Evolutionary conservation across 805 yeast species (phyloP).

Genomic region (Ogataea polymorpha): DNA sequence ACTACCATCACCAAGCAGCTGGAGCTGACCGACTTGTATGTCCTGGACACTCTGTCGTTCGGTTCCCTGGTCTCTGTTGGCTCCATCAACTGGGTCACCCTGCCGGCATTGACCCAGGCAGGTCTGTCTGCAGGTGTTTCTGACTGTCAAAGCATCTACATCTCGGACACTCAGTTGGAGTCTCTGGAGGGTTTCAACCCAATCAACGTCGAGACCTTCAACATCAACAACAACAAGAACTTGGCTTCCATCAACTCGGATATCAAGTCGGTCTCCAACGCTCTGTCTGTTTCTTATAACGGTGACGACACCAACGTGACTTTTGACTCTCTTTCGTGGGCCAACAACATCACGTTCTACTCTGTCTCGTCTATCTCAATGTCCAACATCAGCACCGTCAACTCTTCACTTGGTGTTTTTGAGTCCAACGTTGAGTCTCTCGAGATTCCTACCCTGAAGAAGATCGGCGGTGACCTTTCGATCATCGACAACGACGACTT

Average conservation of each 20-base stretch:
- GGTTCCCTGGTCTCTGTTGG: constrained; percentile 83
- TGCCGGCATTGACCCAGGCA: constrained; percentile 75
- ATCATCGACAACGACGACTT: constrained; percentile 72
- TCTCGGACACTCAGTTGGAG: constrained; percentile 72
- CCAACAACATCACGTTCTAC: constrained; percentile 84
- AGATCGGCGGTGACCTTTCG: constrained; percentile 79
- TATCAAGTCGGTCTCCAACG: constrained; percentile 68
- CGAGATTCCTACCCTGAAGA: constrained; percentile 50
- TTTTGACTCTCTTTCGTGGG: constrained; percentile 73
- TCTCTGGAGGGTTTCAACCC: constrained; percentile 63
- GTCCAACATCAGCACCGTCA: constrained; percentile 64
- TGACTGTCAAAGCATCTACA: constrained; percentile 63
- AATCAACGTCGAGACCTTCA: constrained; percentile 48
- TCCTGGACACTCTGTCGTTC: constrained; percentile 64
- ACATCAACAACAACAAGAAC: constrained; percentile 88
- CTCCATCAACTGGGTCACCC: constrained; percentile 71
- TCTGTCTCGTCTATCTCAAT: constrained; percentile 72
- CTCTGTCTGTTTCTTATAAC: constrained; percentile 81
- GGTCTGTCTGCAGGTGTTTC: constrained; percentile 70
- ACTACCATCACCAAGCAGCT: constrained; percentile 72
- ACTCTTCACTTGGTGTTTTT: constrained; percentile 79
- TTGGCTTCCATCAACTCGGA: constrained; percentile 70
- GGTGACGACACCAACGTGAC: constrained; percentile 69
- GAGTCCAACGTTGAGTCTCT: constrained; percentile 62
- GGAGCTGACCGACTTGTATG: constrained; percentile 58